Evolutionary conservation across 331 rosid genomes (phyloP), one percentile per base, ranked within the genome.

Genomic region (Rosa hybrid): DNA sequence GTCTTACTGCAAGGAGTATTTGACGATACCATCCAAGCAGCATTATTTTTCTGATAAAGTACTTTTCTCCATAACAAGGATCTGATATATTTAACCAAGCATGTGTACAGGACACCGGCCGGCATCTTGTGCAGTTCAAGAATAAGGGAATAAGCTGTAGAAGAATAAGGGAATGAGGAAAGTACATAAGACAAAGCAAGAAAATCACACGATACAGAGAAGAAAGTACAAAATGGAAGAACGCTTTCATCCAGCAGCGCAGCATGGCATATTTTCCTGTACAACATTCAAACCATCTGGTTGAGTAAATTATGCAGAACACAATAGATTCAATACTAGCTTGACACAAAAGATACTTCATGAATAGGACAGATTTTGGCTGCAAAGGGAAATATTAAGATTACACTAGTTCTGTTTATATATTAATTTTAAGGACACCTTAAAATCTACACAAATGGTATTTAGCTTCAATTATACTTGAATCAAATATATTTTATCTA

Each of bases 221-320:
- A 57, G 54, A 76, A 59, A 59, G 27, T 42, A 60, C 44, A 75
- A 75, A 59, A 25, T 17, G 17, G 46, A 72, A 60, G 79, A 70
- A 59, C 39, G 68, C 23, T n/a, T 74, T 74, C 39, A 42, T 54
- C 34, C 62, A 39, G 78, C 68, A 74, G 17, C 0, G 49, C 68
- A 56, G 14, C 12, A 23, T 17, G 34, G 44, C 68, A 41, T 41
- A 16, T 14, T 67, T 38, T 75, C 54, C 30, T 39, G 54, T 12
- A 41, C 54, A 23, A 57, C 25, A 48, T 25, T 8, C 5, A 4
- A 20, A 71, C 27, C 42, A 27, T 71, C 60, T 48, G 56, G 44
- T 14, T 21, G 12, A 12, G 75, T 42, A 23, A 21, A 45, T n/a
- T 6, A 12, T 46, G 60, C n/a, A 48, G 2, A 71, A 9, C 56